A percentile compares a stretch with the other conserved stretches of the same genome.
These are phyloP conservation scores for Barnettozyma wickerhamii DNA, from an alignment of 805 yeast genomes.

Conservation along the genomic window DNA sequence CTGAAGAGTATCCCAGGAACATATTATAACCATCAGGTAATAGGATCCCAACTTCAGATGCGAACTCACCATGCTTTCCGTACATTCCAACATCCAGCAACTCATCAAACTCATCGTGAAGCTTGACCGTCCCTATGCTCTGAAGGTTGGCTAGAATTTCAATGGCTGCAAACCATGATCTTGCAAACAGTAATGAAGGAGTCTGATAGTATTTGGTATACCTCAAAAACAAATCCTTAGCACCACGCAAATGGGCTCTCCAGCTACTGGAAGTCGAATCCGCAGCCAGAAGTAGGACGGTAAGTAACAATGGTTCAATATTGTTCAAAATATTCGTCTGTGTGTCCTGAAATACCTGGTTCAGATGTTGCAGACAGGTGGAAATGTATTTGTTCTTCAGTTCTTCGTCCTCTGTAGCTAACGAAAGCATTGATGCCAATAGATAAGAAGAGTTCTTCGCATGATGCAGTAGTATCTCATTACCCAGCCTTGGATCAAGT, in stretches of 20 bases:
- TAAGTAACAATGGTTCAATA: conserved; percentile 63
- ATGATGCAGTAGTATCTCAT: conserved; percentile 47
- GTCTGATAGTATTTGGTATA: conserved; percentile 29
- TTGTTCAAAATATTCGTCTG: conserved; percentile 36
- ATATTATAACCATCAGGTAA: conserved; percentile 24
- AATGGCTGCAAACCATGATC: conserved; percentile 53
- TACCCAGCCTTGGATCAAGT: conserved; percentile 37
- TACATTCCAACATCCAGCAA: conserved; percentile 25
- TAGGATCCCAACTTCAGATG: conserved; percentile 23
- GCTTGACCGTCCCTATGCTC: conserved; percentile 49
- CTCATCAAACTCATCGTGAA: conserved; percentile 41
- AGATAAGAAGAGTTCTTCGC: conserved; percentile 47
- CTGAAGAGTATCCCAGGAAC: conserved; percentile 27
- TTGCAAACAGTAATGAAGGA: conserved; percentile 39
- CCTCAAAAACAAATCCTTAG: conserved; percentile 55
- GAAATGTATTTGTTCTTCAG: conserved; percentile 41
- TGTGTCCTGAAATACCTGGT: conserved; percentile 36
- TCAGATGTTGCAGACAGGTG: conserved; percentile 43
- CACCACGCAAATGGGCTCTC: conserved; percentile 66
- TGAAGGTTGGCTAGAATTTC: conserved; percentile 54
- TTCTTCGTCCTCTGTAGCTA: conserved; percentile 43
- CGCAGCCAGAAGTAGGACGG: conserved; percentile 60
- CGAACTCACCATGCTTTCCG: conserved; percentile 15
- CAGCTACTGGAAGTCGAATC: conserved; percentile 53
- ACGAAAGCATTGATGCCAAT: conserved; percentile 53